Base-by-base conservation (phyloP, 371 early-diverging fungal species). In the Umbelopsis sp. region DNA sequence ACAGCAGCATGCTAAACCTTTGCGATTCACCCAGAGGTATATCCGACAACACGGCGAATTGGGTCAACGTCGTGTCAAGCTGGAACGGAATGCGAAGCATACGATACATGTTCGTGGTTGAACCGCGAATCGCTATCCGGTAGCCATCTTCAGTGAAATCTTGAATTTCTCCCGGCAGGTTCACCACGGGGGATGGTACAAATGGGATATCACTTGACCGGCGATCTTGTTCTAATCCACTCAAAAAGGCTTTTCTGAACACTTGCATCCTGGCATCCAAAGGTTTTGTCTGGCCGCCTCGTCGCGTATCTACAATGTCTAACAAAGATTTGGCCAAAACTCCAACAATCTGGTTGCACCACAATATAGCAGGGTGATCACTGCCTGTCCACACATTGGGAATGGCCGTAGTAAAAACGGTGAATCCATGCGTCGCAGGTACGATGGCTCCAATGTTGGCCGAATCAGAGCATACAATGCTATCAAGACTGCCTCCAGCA, bases 401-500 rank as follows among this genome's bases (percentile, higher is more conserved):
- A 35, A 97, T 87, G 0, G 89, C 89, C 7, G 95, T 92, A 11
- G 95, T 86, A 52, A 89, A 66, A 7, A 91, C 88, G 45, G 93
- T 92, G 63, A 94, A 90, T 0, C 96, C 93, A 69, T 93, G 80
- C 0, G 78, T 77, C 1, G 83, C 70, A 0, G 93, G 90, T 0
- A 95, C 81, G 68, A 97, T 82, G 1, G 86, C 75, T 9, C 88
- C 88, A 18, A 96, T 84, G 65, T 92, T 90, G 22, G 94, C 86
- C n/a, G 91, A 84, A 50, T 91, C 92, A 5, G 94, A 93, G 63
- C 88, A 90, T 29, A 95, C 87, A 69, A 94, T 91, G 66, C 87
- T 86, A 76, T 98, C 99, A 48, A 91, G 82, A 57, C 89, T 94
- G 22, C 99, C 99, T 22, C 96, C 95, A 35, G 96, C 95, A 52